Conservation (phyloP, 148 eudicot species). For the Amaranthus hypochondriacus region DNA sequence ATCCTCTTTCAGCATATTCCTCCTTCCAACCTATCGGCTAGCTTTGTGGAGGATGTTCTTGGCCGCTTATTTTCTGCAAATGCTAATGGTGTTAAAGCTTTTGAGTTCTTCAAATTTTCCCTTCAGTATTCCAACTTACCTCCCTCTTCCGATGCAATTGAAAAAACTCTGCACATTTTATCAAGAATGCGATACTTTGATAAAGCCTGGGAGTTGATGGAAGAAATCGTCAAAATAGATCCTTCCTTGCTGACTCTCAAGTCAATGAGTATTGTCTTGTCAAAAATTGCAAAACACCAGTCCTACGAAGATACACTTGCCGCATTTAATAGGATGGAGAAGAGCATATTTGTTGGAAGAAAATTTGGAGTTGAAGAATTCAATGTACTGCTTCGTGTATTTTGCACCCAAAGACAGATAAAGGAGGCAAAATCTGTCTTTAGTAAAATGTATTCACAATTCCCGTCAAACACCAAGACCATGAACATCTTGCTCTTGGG, state of each 20-base stretch:
- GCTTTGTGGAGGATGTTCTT: constrained; percentile 64
- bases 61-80: constrained; percentile 69
- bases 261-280: constrained; percentile 75
- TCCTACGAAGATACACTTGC: constrained; percentile 73
- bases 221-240: constrained; percentile 37
- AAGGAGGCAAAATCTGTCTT: constrained; percentile 81
- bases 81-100: constrained; percentile 85
- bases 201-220: constrained; percentile 82
- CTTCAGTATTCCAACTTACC: constrained; percentile 31
- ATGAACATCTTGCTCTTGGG: constrained; percentile 93
- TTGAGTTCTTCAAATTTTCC: constrained; percentile 64
- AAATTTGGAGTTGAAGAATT: constrained; percentile 74
- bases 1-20: constrained; percentile 43
- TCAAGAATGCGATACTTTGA: constrained; percentile 78
- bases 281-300: constrained; percentile 63
- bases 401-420: constrained; percentile 82
- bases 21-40: constrained; percentile 37
- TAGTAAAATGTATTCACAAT: constrained; percentile 51
- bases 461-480: constrained; percentile 60
- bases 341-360: constrained; percentile 41
- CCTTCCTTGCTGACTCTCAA: constrained; percentile 64
- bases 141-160: constrained; percentile 73
- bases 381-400: constrained; percentile 70
- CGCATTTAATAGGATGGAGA: constrained; percentile 84
- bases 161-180: constrained; percentile 80